A percentile compares a stretch with the other conserved stretches of the same genome.
These are phyloP conservation scores for Suhomyces bribrorum DNA, from an alignment of 1,139 yeast genomes.

Conservation along the genomic window DNA sequence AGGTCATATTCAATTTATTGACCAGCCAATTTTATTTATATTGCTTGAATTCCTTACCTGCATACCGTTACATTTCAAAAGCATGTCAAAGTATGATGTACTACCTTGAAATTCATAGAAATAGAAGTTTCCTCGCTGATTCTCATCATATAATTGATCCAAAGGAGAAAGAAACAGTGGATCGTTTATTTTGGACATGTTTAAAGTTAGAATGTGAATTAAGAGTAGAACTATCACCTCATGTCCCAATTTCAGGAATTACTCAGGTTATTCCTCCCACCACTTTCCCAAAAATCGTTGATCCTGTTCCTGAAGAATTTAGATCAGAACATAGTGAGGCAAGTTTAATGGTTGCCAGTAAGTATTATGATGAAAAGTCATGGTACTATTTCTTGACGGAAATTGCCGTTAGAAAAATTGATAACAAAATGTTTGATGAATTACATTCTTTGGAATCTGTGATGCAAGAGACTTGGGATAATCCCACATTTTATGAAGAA, in stretches of 20 bases:
- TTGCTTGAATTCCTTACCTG: conserved; percentile 38
- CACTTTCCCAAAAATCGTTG: conserved; percentile 44
- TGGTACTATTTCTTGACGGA: conserved; percentile 54
- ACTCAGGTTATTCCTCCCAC: conserved; percentile 43
- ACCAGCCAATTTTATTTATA: conserved; percentile 39
- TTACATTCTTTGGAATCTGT: conserved; percentile 26
- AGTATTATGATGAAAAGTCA: conserved; percentile 39
- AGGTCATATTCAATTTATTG: conserved; percentile 34
- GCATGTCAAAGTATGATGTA: conserved; percentile 42
- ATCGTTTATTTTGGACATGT: conserved; percentile 48
- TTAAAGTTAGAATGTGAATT: conserved; percentile 49
- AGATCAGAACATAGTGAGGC: conserved; percentile 28
- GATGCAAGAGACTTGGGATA: conserved; percentile 29
- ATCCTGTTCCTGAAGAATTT: conserved; percentile 22
- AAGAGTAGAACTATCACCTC: conserved; percentile 46
- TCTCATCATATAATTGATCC: conserved; percentile 9
- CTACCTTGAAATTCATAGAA: conserved; percentile 21
- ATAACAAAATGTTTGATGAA: conserved; percentile 46
- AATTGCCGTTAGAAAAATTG: conserved; percentile 49
- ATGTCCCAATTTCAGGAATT: conserved; percentile 44
- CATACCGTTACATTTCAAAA: conserved; percentile 34
- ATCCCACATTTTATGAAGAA: conserved; percentile 24
- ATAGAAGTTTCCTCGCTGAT: conserved; percentile 7
- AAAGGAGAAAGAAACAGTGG: conserved; percentile 26
- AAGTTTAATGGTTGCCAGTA: conserved; percentile 30